Evolutionary conservation across 2,329 filamentous ascomycete species (phyloP).

Genomic region (Alternaria metachromatica): DNA sequence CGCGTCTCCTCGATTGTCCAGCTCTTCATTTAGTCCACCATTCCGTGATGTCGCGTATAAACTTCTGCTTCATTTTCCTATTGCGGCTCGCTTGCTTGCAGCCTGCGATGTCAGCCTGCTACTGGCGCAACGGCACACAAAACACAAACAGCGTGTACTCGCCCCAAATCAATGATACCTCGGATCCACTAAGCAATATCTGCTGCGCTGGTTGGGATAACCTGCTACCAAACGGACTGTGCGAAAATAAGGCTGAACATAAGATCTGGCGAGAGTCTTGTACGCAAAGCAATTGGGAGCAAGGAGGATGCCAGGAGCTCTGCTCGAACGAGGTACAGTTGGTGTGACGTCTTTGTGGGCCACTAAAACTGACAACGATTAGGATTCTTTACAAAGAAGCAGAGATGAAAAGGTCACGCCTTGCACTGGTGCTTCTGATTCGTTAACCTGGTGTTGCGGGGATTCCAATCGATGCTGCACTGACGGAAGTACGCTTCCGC

Average conservation of each 20-base stretch:
- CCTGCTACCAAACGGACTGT: not conserved
- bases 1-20: not conserved
- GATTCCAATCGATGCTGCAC: not conserved
- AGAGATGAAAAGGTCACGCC: not conserved
- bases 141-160: not conserved
- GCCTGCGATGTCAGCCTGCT: not conserved
- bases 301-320: slow-evolving; percentile 15
- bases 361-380: not conserved
- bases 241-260: not conserved
- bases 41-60: not conserved
- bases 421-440: not conserved
- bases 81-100: not conserved
- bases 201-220: not conserved
- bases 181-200: not conserved
- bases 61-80: not conserved
- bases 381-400: not conserved
- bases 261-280: slow-evolving; percentile 10
- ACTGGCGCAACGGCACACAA: not conserved
- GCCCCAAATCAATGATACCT: not conserved
- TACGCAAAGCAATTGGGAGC: slow-evolving; percentile 8
- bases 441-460: not conserved
- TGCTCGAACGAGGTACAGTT: slow-evolving; percentile 17
- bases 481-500: not conserved
- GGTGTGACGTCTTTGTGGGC: not conserved
- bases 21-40: not conserved